These are phyloP conservation scores for Aspergillus saccharolyticus DNA, from an alignment of 495 filamentous ascomycete genomes.

Conservation along the genomic window DNA sequence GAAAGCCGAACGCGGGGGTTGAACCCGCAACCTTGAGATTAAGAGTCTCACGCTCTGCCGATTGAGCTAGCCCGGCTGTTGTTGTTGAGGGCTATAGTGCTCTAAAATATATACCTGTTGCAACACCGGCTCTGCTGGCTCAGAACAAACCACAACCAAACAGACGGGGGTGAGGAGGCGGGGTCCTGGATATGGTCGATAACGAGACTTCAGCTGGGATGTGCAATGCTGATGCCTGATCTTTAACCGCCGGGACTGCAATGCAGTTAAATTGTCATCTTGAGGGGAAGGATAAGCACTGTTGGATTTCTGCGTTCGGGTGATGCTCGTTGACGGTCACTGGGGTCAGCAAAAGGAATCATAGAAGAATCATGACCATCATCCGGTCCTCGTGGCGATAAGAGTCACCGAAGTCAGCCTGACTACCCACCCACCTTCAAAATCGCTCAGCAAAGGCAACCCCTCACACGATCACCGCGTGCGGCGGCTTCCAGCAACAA, in stretches of 20 bases:
- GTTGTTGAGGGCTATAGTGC: neutral
- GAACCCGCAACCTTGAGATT: conserved; percentile 56
- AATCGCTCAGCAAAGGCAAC: neutral
- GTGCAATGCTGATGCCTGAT: too few species aligned
- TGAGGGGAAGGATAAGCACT: too few species aligned
- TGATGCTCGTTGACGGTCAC: too few species aligned
- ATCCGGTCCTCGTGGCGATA: neutral
- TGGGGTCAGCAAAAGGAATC: neutral
- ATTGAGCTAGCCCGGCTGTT: conserved; percentile 50
- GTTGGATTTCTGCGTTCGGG: neutral
- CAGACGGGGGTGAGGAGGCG: too few species aligned
- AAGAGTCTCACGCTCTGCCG: conserved; percentile 57
- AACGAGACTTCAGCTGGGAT: neutral
- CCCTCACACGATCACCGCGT: neutral
- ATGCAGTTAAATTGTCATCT: too few species aligned
- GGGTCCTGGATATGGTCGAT: too few species aligned
- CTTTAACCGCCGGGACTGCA: too few species aligned
- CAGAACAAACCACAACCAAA: too few species aligned
- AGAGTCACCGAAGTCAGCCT: neutral
- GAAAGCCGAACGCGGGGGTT: conserved; percentile 51
- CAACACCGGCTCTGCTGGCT: too few species aligned
- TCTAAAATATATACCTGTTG: neutral
- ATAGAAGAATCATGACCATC: neutral
- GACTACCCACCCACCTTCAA: neutral
- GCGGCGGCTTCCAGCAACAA: neutral